phyloP scores from a whole-genome alignment of 140 eudicot species.

The Stevia rebaudiana region DNA sequence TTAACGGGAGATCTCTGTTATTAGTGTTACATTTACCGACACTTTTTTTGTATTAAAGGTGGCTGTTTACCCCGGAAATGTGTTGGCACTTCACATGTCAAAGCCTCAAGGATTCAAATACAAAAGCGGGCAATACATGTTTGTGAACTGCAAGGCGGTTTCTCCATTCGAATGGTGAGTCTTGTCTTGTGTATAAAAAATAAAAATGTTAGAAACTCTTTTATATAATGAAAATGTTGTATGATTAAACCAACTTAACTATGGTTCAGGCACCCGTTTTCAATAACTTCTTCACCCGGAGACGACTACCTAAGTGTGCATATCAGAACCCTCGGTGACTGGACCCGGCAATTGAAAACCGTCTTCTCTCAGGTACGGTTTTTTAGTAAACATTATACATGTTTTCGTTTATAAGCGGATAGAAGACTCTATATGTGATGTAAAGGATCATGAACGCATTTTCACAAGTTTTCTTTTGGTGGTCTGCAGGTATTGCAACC shows the following conservation, averaged over 20 bases:
- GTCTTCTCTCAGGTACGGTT: conserved; percentile 48
- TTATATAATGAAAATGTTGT: not conserved
- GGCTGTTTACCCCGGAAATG: conserved; percentile 93
- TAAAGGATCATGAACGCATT: not conserved
- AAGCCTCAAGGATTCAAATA: conserved; percentile 88
- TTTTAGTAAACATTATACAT: not conserved
- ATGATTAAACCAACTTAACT: not conserved
- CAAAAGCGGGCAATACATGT: conserved; percentile 98
- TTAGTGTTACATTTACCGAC: not conserved
- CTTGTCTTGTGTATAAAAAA: not conserved
- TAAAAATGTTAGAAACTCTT: not conserved
- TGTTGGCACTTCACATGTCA: conserved; percentile 85
- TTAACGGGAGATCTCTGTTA: too few species aligned
- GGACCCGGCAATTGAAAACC: conserved; percentile 83
- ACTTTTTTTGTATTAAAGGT: conserved; percentile 38
- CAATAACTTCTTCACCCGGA: conserved; percentile 92
- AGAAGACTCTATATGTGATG: not conserved
- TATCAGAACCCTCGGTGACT: conserved; percentile 85
- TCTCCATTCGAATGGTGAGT: conserved; percentile 92
- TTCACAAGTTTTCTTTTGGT: not conserved
- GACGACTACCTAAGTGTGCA: conserved; percentile 89
- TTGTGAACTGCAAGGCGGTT: conserved; percentile 89
- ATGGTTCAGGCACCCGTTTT: conserved; percentile 88
- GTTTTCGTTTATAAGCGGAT: not conserved
- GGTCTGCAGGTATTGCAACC: conserved; percentile 53